A percentile compares a stretch with the other conserved stretches of the same genome.
phyloP scores from a whole-genome alignment of 768 basidiomycete species.

The Panaeolus papilionaceus region DNA sequence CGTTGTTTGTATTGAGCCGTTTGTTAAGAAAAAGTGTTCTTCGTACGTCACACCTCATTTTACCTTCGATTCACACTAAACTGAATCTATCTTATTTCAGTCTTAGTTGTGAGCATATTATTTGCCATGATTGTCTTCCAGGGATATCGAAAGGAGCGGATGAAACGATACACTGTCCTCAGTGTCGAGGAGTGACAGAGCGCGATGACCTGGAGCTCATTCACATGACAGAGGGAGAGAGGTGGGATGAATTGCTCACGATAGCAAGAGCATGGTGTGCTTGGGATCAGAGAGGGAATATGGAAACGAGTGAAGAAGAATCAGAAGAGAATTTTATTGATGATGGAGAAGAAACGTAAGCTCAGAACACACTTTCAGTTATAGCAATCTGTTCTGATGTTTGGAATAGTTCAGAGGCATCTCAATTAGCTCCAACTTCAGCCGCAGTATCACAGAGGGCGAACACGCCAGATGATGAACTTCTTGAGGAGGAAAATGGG shows the following conservation, averaged over 20 bases:
- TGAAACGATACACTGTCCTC: constrained; percentile 43
- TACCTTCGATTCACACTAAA: background rate
- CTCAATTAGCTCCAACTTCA: background rate
- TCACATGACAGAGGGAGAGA: constrained; percentile 43
- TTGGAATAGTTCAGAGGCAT: constrained; percentile 8
- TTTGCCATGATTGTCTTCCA: constrained; percentile 46
- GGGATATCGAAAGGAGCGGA: constrained; percentile 34
- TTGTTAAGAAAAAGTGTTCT: constrained; percentile 39
- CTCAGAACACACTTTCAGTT: background rate
- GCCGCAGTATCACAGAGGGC: background rate
- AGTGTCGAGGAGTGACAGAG: constrained; percentile 36
- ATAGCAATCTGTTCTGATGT: background rate
- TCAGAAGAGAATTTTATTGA: constrained; percentile 43
- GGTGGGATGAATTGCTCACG: constrained; percentile 50
- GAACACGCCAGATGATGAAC: constrained; percentile 16
- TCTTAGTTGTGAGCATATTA: constrained; percentile 48
- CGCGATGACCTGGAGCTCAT: constrained; percentile 43
- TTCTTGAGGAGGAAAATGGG: background rate
- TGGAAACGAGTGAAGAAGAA: constrained; percentile 49
- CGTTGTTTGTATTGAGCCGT: constrained; percentile 41
- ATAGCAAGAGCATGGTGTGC: constrained; percentile 45
- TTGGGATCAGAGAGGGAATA: constrained; percentile 42
- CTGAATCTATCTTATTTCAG: constrained; percentile 30
- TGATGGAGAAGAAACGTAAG: constrained; percentile 28
- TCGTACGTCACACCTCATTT: constrained; percentile 34